Evolutionary conservation across 2,329 filamentous ascomycete genomes (phyloP).

Genomic region (Rugonectria rugulosa): DNA sequence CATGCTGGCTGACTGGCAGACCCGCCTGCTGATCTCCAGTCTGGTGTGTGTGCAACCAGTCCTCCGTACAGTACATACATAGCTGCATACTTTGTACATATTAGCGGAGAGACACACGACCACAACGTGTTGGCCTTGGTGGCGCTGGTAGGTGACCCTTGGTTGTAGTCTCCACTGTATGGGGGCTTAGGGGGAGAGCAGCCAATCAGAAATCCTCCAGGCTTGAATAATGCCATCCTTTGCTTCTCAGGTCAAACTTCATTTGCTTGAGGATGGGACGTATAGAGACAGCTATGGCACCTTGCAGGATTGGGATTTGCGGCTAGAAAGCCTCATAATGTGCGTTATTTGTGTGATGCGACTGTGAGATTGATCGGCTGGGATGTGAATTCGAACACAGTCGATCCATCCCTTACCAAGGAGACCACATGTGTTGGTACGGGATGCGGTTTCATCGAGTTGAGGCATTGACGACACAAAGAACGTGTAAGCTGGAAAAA

Average conservation of each 20-base stretch:
- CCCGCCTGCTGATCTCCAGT: slow-evolving; percentile 11
- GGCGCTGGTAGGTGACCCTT: slow-evolving; percentile 25
- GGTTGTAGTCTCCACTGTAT: slow-evolving; percentile 19
- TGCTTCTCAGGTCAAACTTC: slow-evolving; percentile 20
- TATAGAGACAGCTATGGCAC: too few relatives aligned
- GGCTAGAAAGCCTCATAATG: slow-evolving; percentile 17
- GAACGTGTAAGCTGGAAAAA: too few relatives aligned
- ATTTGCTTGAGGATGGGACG: slow-evolving; percentile 21
- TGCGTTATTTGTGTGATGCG: slow-evolving; percentile 9
- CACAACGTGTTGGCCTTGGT: slow-evolving; percentile 25
- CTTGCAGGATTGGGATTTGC: slow-evolving; percentile 12
- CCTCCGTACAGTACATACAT: slow-evolving; percentile 3
- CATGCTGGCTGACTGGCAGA: slow-evolving; percentile 2
- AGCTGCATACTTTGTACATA: not conserved
- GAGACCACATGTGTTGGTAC: not conserved
- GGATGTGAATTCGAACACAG: slow-evolving; percentile 7
- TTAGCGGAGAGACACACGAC: too few relatives aligned
- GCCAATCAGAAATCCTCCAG: slow-evolving; percentile 19
- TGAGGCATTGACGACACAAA: not conserved
- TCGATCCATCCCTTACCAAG: slow-evolving; percentile 10
- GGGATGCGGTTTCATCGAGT: not conserved
- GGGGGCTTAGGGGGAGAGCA: slow-evolving; percentile 15
- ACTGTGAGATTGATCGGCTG: not conserved
- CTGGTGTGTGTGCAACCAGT: not conserved
- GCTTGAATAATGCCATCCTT: slow-evolving; percentile 9